Percentiles rank a stretch among this genome's conserved stretches.
Evolutionary conservation across 2,329 filamentous ascomycete genomes (phyloP).

Genomic region (Nemania abortiva): DNA sequence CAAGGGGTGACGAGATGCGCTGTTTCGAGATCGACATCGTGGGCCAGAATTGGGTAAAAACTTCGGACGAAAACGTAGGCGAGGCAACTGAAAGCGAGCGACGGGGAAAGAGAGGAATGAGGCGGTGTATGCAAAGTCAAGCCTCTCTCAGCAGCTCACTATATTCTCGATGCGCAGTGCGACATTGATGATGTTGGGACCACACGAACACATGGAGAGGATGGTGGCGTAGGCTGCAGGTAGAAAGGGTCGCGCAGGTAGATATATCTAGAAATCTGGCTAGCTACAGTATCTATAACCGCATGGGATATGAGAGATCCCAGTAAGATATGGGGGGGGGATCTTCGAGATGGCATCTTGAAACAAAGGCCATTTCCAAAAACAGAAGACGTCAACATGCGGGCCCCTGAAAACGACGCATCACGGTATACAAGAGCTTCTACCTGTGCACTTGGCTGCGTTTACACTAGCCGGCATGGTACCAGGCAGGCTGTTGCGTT

Average conservation of each 20-base stretch:
- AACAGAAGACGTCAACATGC: conserved; percentile 39
- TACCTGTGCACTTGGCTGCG: conserved; percentile 3
- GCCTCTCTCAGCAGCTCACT: conserved; percentile 12
- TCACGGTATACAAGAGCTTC: conserved; percentile 1
- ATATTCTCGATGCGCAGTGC: conserved; percentile 13
- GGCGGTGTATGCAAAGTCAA: conserved; percentile 36
- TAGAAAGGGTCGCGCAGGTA: conserved; percentile 20
- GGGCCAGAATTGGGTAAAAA: conserved; percentile 11
- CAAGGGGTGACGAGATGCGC: conserved; percentile 71
- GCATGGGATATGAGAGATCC: conserved; percentile 6
- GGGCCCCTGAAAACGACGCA: conserved; percentile 23
- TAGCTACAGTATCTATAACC: conserved; percentile 16
- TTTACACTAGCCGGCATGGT: not conserved
- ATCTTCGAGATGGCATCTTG: conserved; percentile 36
- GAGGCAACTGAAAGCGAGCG: conserved; percentile 1
- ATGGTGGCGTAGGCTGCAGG: conserved; percentile 14
- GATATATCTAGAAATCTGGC: conserved; percentile 38
- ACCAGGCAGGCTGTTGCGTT: not conserved
- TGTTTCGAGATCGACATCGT: conserved; percentile 61
- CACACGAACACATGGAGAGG: conserved; percentile 6
- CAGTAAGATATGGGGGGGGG: conserved; percentile 18
- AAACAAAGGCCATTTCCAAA: conserved; percentile 41
- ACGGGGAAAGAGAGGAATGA: conserved; percentile 9
- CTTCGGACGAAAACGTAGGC: conserved; percentile 13
- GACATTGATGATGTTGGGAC: conserved; percentile 1